Base-by-base conservation (phyloP, 805 yeast species). In the Ogataea methylovora region DNA sequence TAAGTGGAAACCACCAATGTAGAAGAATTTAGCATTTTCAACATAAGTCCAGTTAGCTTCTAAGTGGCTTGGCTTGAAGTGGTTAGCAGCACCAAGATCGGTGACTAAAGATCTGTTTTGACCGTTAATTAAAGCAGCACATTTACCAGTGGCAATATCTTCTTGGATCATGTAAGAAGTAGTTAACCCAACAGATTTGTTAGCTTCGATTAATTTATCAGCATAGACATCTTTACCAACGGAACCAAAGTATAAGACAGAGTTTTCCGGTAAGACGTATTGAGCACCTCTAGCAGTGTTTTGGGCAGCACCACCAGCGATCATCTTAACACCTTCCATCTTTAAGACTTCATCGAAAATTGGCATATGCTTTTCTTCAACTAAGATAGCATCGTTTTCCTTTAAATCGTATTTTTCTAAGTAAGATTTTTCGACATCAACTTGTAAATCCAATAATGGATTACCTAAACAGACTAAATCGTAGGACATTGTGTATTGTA, bases 241-340 rank as follows among this genome's bases (percentile, higher is more conserved):
- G 33, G 95, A 81, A 36, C 99, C 99, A 56, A 90, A 85, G 71
- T 92, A 92, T 35, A 81, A 82, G 37, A 92, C 97, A 22, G 90
- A 77, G 48, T 76, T 61, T 30, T 67, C 61, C 40, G 97, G 96
- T 33, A 92, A 72, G 37, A 86, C 62, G 65, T 85, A 90, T 57
- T 90, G 97, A 33, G 97, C 97, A 56, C 95, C 99, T 66, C 99
- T 79, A 38, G 97, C 97, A 44, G 97, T 77, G 71, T 92, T 92
- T 69, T 92, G 99, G 41, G 97, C 98, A 52, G 99, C 99, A 60
- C 99, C 99, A 49, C 99, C 99, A 42, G 99, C 98, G 48, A 90
- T 76, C 41, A 78, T 63, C 51, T 76, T 73, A 42, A 85, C 77
- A 39, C 70, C 73, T 24, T 71, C 66, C 56, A 65, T 65, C 24